Evolutionary conservation across 2,329 filamentous ascomycete species (phyloP), one percentile per base, ranked within the genome.

Genomic region (Ophiostoma populinum): DNA sequence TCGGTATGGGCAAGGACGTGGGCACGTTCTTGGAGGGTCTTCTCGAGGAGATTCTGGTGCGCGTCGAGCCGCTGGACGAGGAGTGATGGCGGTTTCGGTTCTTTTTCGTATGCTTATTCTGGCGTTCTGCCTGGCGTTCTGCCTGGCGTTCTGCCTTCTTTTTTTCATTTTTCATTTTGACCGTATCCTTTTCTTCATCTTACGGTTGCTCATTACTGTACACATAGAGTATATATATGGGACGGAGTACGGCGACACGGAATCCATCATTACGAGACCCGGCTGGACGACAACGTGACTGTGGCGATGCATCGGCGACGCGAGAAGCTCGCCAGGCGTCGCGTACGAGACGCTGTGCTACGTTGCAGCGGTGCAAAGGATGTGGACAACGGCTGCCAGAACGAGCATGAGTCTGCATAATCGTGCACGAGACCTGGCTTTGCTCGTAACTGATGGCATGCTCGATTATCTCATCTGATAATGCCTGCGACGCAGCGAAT

Each of bases 1-100:
- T 95, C 9, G 83, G 85, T 1, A 94, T 95, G 87, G 87, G 85
- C 0, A 76, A 82, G 29, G 86, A 87, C 18, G 85, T 93, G 2
- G 75, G 75, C 29, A 82, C 80, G 1, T 92, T 95, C 46, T 57
- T 95, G 7, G 90, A 98, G 54, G 87, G 86, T 0, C 70, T 95
- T 42, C 59, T 98, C 22, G 90, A 98, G 54, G 90, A 98, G 61
- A 78, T 98, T 17, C 60, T 98, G 16, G 85, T 94, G 24, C 62
- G 90, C 37, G 82, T 95, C 11, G 87, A 95, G 58, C 81, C 86
- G 4, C 64, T 85, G 41, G 81, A 90, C 47, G 80, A 83, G 45
- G 70, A 24, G 24, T 35, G 12, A 33, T 22, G 27, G 16, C 16
- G 2, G 13, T 25, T n/a, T n/a, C 25, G 7, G n/a, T 26, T 26